Evolutionary conservation across 2,329 filamentous ascomycete genomes (phyloP), one percentile per base, ranked within the genome.

Genomic region (Trichoderma guizhouense): DNA sequence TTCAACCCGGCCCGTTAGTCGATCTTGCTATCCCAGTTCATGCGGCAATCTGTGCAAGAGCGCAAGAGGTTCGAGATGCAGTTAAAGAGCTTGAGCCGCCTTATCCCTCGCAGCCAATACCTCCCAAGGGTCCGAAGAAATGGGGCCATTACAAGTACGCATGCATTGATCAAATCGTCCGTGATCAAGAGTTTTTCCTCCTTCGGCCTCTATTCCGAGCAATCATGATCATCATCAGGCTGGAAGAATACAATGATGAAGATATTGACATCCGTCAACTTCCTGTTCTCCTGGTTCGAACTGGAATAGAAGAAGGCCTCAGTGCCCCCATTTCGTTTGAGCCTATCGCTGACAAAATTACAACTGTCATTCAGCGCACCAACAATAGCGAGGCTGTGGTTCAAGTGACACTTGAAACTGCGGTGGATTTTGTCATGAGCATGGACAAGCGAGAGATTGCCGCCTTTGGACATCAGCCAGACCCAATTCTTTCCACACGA

Each of bases 261-360:
- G 7, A 43, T 14, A 3, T 75, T 12, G 55, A 58, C 55, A 32
- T 58, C 55, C 55, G 51, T 14, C 21, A 30, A 6, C 2, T 75
- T 18, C 72, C 62, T 0, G 72, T 72, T 30, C 24, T 69, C 3
- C 47, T 75, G 21, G 55, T 71, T 14, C n/a, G 69, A 1, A 72
- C 69, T 0, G 72, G 72, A 8, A 9, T 58, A 7, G 39, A 69
- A 12, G 51, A 51, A 9, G 69, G 61, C 2, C 21, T 75, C 3
- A 75, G 73, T 4, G 55, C 63, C 1, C 66, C 47, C 0, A 30
- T 72, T 11, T 61, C 11, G 4, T 75, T 75, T 32, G 70, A 69
- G n/a, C 60, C 65, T 5, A 71, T 75, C 8, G 14, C 57, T 12
- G n/a, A 57, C 34, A 69, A 51, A 39, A 47, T 63, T 15, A 32